Evolutionary conservation across 2,329 filamentous ascomycete genomes (phyloP), one percentile per base, ranked within the genome.

Genomic region (Ophiostoma pallidulum): DNA sequence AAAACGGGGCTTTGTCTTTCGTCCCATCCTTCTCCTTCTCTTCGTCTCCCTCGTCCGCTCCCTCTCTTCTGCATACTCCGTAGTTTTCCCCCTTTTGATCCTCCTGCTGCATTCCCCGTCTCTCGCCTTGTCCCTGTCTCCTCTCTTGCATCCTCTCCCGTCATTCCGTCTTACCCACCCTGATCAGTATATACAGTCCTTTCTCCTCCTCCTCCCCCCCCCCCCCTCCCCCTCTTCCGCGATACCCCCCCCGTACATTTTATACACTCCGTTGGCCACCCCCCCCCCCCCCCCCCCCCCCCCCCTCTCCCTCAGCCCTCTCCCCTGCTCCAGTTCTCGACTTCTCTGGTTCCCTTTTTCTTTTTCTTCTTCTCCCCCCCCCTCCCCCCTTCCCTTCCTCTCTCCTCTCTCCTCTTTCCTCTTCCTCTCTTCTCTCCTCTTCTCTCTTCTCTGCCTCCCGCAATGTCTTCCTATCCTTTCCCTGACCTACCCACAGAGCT

Each of bases 401-500:
- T n/a, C n/a, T n/a, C n/a, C n/a, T n/a, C n/a, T 47, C 40, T 48
- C 32, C 46, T 50, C 39, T 22, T 39, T 39, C 24, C 12, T n/a
- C 32, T 29, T 19, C 28, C 42, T 8, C 20, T 33, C 24, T 33
- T 40, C 26, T 10, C 28, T 22, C 38, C 18, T 35, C 18, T 29
- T 20, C 22, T 18, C 14, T 41, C 44, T 31, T n/a, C 45, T 31
- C 50, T 42, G 29, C 50, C 38, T 45, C 52, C n/a, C 56, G 52
- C 33, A 51, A 63, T 63, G 62, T 60, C 61, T 57, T 58, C 60
- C 43, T 58, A 59, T 48, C 53, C 57, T 36, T 53, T 57, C 8
- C 57, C 58, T 46, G 47, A 58, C 3, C 58, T 59, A 39, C 58
- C 60, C 20, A 47, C 56, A 48, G 53, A 49, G 45, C 53, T n/a